Evolutionary conservation across 805 yeast species (phyloP), one percentile per base, ranked within the genome.

Genomic region (Debaryomyces hansenii): DNA sequence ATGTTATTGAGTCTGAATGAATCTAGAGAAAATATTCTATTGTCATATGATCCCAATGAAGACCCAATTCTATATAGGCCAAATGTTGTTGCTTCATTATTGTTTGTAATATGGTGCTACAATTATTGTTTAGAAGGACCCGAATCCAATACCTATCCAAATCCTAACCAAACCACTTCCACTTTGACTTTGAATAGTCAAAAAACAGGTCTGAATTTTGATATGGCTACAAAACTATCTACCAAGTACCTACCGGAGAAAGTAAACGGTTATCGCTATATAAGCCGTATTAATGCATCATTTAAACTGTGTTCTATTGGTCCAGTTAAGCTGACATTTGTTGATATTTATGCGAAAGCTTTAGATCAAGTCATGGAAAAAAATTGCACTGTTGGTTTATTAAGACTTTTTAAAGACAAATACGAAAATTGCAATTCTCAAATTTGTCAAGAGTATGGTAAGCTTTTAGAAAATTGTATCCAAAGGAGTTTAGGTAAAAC

Each of bases 371-470:
- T 80, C 16, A 59, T 66, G 27, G 67, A 73, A 42, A 74, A 70
- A 53, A 72, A 80, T 46, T 67, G 75, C 42, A 64, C 80, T 28
- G 75, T 78, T 6, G 90, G 90, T 1, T 58, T 85, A 38, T 59
- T 83, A 52, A 64, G 64, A 36, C 56, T 75, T 50, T 68, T 80
- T 41, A 70, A 76, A 4, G 59, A 60, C 18, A 41, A 43, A 11
- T 55, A 46, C 44, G 57, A 57, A 21, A 59, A 60, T 10, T 70
- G 78, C 43, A 74, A 75, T 42, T 83, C 83, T 77, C 78, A 79
- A 35, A 64, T 82, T 37, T 82, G 82, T 15, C 67, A 70, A 40
- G 89, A 83, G 55, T 71, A 78, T 50, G 75, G 82, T 0, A 71
- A 72, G 46, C 61, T 83, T 48, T 61, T 83, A 37, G 64, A 69